These are phyloP conservation scores for Aspergillus fumigatiaffinis DNA, from an alignment of 2,329 filamentous ascomycete genomes.

Conservation along the genomic window DNA sequence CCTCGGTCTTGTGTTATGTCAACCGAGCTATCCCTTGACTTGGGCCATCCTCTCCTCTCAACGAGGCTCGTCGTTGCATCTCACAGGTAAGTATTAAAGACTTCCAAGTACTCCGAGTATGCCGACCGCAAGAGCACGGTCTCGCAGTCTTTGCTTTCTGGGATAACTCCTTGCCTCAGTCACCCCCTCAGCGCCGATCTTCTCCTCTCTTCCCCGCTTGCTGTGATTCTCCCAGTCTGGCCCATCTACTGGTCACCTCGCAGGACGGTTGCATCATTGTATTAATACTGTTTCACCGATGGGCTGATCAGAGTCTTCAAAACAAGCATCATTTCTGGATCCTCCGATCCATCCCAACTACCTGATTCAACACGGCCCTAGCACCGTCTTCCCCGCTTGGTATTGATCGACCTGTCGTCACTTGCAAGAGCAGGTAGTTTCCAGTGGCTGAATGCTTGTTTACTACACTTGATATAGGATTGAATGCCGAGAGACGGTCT, in stretches of 20 bases:
- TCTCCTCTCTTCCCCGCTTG: background rate
- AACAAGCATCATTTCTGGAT: constrained; percentile 1
- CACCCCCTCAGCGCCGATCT: background rate
- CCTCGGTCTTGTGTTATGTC: too few species aligned
- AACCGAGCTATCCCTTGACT: background rate
- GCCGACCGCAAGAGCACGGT: background rate
- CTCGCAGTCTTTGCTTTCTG: background rate
- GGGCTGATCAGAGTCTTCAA: background rate
- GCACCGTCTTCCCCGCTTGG: background rate
- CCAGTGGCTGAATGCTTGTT: background rate
- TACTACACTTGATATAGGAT: background rate
- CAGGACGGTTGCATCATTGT: background rate
- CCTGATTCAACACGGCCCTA: constrained; percentile 2
- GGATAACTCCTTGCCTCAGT: background rate
- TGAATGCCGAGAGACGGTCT: background rate
- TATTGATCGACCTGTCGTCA: background rate
- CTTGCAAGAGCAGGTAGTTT: background rate
- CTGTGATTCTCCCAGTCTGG: background rate
- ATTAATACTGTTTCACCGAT: background rate
- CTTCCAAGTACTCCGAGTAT: background rate
- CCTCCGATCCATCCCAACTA: background rate
- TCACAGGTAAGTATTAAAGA: background rate
- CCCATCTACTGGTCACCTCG: background rate
- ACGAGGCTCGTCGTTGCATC: background rate
- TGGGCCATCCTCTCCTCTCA: background rate